Conservation (phyloP, 2,329 filamentous ascomycete species). For the Thelonectria discophora region DNA sequence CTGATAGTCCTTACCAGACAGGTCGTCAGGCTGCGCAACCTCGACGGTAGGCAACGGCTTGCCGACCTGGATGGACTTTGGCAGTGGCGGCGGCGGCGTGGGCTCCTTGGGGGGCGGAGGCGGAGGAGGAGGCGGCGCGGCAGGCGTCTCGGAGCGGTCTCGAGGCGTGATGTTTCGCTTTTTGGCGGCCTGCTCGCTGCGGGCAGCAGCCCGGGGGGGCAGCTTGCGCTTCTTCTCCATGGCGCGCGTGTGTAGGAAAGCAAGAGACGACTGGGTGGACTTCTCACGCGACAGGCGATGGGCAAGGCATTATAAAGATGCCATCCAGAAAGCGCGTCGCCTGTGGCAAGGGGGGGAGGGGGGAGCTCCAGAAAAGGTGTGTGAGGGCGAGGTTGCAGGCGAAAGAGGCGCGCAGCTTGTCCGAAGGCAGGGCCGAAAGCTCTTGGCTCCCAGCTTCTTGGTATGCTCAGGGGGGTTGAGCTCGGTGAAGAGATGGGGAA, state of each 20-base stretch:
- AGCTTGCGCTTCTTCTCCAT: slow-evolving; percentile 75
- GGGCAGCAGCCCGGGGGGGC: slow-evolving; percentile 68
- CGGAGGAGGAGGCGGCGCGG: slow-evolving; percentile 48
- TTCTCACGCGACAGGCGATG: slow-evolving; percentile 35
- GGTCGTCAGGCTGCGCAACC: slow-evolving; percentile 69
- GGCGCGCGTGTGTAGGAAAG: slow-evolving; percentile 18
- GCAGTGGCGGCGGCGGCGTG: slow-evolving; percentile 57
- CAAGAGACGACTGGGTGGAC: slow-evolving; percentile 22
- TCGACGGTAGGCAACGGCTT: slow-evolving; percentile 77
- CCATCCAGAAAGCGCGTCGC: slow-evolving; percentile 43
- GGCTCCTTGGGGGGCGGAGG: slow-evolving; percentile 45
- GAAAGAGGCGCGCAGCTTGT: slow-evolving; percentile 8
- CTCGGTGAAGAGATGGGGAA: not conserved
- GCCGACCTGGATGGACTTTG: slow-evolving; percentile 69
- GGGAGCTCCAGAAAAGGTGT: not conserved
- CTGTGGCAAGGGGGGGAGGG: slow-evolving; percentile 1
- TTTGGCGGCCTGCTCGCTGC: slow-evolving; percentile 68
- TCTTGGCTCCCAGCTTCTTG: not conserved
- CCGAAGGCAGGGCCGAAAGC: slow-evolving; percentile 5
- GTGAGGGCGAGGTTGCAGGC: slow-evolving; percentile 4
- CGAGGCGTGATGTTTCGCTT: slow-evolving; percentile 66
- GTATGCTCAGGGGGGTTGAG: not conserved
- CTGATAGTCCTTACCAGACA: slow-evolving; percentile 74
- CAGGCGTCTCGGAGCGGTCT: slow-evolving; percentile 60
- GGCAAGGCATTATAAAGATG: slow-evolving; percentile 45